These are phyloP conservation scores for Colletotrichum truncatum DNA, from an alignment of 2,329 filamentous ascomycete species.

Conservation along the genomic window DNA sequence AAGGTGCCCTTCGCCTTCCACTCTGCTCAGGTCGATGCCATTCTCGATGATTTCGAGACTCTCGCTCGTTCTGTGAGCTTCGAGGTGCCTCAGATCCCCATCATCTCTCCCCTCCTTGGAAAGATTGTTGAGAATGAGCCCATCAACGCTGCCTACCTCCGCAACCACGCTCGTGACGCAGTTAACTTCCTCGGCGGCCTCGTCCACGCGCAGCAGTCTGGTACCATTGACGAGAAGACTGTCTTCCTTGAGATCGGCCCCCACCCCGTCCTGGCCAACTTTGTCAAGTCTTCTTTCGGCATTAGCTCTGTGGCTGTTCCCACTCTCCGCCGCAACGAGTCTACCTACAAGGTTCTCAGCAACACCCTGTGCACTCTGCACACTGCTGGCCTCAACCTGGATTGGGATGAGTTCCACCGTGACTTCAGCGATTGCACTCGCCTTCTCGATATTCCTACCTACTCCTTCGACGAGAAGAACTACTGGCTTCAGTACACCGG, in stretches of 20 bases:
- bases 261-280: constrained; percentile 72
- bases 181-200: constrained; percentile 73
- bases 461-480: constrained; percentile 77
- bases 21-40: constrained; percentile 62
- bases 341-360: constrained; percentile 71
- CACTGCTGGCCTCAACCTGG: constrained; percentile 67
- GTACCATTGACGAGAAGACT: constrained; percentile 68
- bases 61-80: constrained; percentile 50
- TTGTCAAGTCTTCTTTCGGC: constrained; percentile 69
- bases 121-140: constrained; percentile 58
- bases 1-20: constrained; percentile 64
- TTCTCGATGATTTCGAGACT: constrained; percentile 66
- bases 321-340: constrained; percentile 71
- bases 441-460: constrained; percentile 72
- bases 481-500: constrained; percentile 74
- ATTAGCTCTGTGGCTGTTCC: constrained; percentile 60
- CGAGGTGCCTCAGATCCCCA: constrained; percentile 59
- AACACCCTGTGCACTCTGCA: constrained; percentile 67
- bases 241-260: constrained; percentile 77
- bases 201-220: constrained; percentile 59
- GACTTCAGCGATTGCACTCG: constrained; percentile 50
- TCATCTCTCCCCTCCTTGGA: constrained; percentile 74
- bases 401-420: constrained; percentile 77
- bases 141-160: constrained; percentile 67
- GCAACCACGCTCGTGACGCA: constrained; percentile 67